Evolutionary conservation across 768 basidiomycete genomes (phyloP), one percentile per base, ranked within the genome.

Genomic region (Calocybe cyanea): DNA sequence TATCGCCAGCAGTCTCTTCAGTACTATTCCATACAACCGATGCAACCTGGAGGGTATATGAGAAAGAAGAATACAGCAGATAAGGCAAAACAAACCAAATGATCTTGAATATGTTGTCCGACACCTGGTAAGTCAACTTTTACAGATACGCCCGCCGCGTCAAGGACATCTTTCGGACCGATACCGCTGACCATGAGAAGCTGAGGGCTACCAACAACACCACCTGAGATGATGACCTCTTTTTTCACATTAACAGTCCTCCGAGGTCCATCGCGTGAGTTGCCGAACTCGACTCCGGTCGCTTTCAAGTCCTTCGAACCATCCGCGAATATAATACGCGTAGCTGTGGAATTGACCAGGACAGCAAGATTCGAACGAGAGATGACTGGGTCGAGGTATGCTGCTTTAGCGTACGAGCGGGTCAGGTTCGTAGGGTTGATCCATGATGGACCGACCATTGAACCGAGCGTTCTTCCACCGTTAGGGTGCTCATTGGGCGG

Each of bases 381-480:
- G 0, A 81, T 78, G 3, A 81, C 68, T 2, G 76, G 69, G 60
- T 85, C 83, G 53, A 77, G 72, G 61, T 79, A 78, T 7, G 69
- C 75, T 1, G 75, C 67, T 47, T 77, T 71, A 10, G 80, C 69
- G 62, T 83, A 83, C 2, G 77, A 80, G 38, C 80, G 74, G 15
- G 77, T 80, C 67, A 75, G 76, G 61, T 80, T 81, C 7, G 66
- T 46, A 0, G 77, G 76, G 63, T 84, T 84, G 59, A 87, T 80
- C n/a, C 73, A 68, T 9, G 74, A 77, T 2, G 80, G 74, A 0
- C 79, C 69, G 57, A 84, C 69, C 57, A 76, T 76, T 8, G 67
- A 63, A 42, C 80, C 76, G 58, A 71, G 68, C 45, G 69, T 69
- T n/a, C 65, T 51, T 24, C 78, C 78, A 30, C 70, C 68, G 57